Conservation (phyloP, 306 rosid genomes). For the Rosa persica region DNA sequence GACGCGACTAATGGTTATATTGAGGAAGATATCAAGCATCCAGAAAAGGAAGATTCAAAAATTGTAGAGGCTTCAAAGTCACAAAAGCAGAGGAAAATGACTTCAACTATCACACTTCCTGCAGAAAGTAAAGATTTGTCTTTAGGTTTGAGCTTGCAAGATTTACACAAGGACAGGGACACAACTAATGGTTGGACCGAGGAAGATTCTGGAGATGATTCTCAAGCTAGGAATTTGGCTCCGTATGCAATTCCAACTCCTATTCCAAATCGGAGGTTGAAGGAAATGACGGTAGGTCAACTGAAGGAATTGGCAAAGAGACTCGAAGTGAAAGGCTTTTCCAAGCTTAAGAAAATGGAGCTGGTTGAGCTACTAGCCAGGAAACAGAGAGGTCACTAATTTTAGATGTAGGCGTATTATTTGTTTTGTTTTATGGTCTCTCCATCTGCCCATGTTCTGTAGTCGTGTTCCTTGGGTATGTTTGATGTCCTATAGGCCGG, state of each 20-base stretch:
- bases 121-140: background rate
- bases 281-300: background rate
- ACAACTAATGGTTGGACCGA: background rate
- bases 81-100: background rate
- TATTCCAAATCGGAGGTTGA: conserved; percentile 11
- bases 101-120: background rate
- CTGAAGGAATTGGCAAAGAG: conserved; percentile 47
- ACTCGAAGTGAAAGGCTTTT: conserved; percentile 17
- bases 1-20: conserved; percentile 24
- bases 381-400: background rate
- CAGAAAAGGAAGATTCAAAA: background rate
- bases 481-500: background rate
- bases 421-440: conserved; percentile 15
- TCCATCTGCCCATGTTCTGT: background rate
- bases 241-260: background rate
- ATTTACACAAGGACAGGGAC: background rate
- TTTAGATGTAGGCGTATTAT: background rate
- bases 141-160: background rate
- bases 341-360: conserved; percentile 30
- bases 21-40: conserved; percentile 9
- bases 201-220: conserved; percentile 18
- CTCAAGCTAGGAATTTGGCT: conserved; percentile 18
- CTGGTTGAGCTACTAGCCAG: conserved; percentile 26
- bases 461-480: background rate
- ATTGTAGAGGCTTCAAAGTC: background rate